Base-by-base conservation (phyloP, 441 rosid genomes). In the Manihot esculenta region DNA sequence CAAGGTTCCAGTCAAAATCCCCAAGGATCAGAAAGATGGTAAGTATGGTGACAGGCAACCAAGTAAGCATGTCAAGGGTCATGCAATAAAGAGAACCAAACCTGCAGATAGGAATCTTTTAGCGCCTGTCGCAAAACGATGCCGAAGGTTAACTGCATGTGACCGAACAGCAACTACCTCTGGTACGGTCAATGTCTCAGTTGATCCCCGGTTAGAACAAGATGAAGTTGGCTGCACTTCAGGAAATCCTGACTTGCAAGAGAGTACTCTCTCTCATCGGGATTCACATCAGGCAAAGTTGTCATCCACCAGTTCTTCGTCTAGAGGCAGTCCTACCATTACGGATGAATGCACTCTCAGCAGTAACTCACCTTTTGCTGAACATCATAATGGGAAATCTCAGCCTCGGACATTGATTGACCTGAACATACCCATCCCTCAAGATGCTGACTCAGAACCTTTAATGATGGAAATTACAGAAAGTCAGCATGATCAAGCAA, bases 361-460 rank as follows among this genome's bases (percentile, higher is more conserved):
- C 35, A 71, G 76, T 41, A 73, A 72, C 26, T 44, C 49, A 59
- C 50, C 74, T 1, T 78, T 58, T 42, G 60, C 65, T 42, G 74
- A 73, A 42, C 62, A 70, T 61, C 72, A 60, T 35, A 30, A 23
- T 11, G 76, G 69, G 68, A 73, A 72, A 66, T 76, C 53, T 72
- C 74, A 74, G 44, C 57, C 68, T 9, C 74, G 78, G 57, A 70
- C 66, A 20, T 54, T 78, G 74, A 78, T 87, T 64, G 88, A 87
- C 76, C 74, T 84, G 77, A 87, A 84, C 70, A 68, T 82, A 15
- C 87, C 87, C 30, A 44, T 81, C 53, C 62, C 63, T 38, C 74
- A 77, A 49, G 74, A 80, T 61, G 45, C 72, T 7, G 83, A 76
- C 61, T 64, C 75, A 33, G 84, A 85, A 69, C 72, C 64, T 64